Evolutionary conservation across 106 monocot species (phyloP), one percentile per base, ranked within the genome.

Genomic region (Allium fistulosum): DNA sequence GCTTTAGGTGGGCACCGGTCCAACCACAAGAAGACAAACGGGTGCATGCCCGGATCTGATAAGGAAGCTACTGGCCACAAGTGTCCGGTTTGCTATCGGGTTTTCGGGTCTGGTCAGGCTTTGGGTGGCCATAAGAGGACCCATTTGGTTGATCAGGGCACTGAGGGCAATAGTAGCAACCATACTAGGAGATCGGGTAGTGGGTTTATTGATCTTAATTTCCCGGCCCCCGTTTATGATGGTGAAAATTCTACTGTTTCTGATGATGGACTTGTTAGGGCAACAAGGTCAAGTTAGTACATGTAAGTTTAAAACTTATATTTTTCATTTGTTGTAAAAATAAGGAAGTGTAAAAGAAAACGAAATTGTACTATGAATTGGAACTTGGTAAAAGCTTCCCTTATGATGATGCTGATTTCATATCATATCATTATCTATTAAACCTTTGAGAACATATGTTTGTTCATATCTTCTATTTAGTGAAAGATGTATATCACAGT

Each of bases 41-140:
- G 74, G 26, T 72, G 81, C 61, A 47, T 61, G 47, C 22, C 53
- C 11, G 48, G 28, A 7, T 16, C 66, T 26, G 46, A 7, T 48
- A 48, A 45, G 8, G 46, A 27, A 8, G 18, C 49, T 57, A n/a
- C 26, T 46, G 50, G 37, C 13, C 67, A 67, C 15, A 28, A 66
- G n/a, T 74, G 74, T 49, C 50, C 74, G 15, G 58, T 74, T 50
- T 74, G 74, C 59, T 60, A 27, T 18, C 58, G 67, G 28, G 59
- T 66, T 13, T 74, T 74, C 59, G 48, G 59, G 49, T 66, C 65
- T 8, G 66, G 74, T 13, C 74, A 74, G 60, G 88, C 88, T 3
- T 73, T 88, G 26, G 88, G 88, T 10, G 88, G 88, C 6, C 88
- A 88, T 76, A 88, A 84, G 76, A 63, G 84, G 17, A 77, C 81